These are phyloP conservation scores for Ramalina peruviana DNA, from an alignment of 495 filamentous ascomycete species.

Conservation along the genomic window DNA sequence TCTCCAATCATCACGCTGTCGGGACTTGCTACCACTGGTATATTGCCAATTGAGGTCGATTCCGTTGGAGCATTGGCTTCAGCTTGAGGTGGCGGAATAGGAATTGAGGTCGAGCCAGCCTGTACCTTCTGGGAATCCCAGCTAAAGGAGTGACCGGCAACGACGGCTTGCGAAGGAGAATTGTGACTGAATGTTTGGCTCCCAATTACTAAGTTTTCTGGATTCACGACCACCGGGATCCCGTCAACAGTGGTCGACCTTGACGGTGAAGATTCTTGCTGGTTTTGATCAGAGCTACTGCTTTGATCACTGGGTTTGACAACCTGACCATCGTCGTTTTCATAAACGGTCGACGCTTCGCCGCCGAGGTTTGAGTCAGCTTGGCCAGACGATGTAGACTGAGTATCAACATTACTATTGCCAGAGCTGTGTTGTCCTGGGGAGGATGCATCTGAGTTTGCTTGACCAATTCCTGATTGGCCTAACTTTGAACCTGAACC, in stretches of 20 bases:
- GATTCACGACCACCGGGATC: conserved; percentile 7
- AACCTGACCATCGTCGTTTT: too few species aligned
- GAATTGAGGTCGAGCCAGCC: conserved; percentile 8
- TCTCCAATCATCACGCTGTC: conserved; percentile 11
- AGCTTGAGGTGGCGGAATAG: conserved; percentile 3
- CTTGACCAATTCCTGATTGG: too few species aligned
- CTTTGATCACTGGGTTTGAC: too few species aligned
- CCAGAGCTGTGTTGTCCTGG: too few species aligned
- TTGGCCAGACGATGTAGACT: neutral
- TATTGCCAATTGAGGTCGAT: conserved; percentile 3
- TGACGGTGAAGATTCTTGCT: neutral
- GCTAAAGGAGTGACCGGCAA: conserved; percentile 13
- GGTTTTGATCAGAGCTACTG: too few species aligned
- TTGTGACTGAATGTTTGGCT: conserved; percentile 1
- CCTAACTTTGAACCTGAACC: too few species aligned
- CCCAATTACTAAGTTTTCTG: conserved; percentile 11
- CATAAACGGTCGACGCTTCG: too few species aligned
- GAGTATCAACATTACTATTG: too few species aligned
- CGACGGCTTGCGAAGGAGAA: conserved; percentile 6
- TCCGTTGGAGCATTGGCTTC: neutral
- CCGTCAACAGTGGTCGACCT: conserved; percentile 1
- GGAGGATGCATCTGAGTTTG: too few species aligned
- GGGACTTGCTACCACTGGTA: conserved; percentile 8
- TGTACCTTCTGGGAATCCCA: conserved; percentile 9
- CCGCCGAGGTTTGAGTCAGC: too few species aligned